A percentile compares a stretch with the other conserved stretches of the same genome.
Conservation (phyloP, 2,329 filamentous ascomycete genomes). For the Cladosporium sp. region DNA sequence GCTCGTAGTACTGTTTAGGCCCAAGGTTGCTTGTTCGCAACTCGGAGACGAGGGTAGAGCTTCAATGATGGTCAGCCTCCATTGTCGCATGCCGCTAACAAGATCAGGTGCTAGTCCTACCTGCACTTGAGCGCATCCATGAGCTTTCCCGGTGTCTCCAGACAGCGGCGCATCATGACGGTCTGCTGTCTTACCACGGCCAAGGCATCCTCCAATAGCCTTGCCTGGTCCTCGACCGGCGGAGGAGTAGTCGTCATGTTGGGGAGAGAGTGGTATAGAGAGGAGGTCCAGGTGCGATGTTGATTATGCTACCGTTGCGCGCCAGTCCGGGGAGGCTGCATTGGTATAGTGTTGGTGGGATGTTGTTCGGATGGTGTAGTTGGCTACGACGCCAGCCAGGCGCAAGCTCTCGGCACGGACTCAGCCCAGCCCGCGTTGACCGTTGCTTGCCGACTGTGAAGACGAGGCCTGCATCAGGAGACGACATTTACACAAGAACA, state of each 20-base stretch:
- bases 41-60: slow-evolving; percentile 97
- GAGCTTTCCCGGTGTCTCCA: slow-evolving; percentile 95
- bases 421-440: no score
- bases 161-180: slow-evolving; percentile 91
- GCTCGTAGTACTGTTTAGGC: slow-evolving; percentile 99
- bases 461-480: no score
- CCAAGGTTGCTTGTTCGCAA: slow-evolving; percentile 92
- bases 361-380: no score
- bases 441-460: no score
- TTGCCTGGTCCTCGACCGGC: slow-evolving; percentile 60
- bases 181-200: slow-evolving; percentile 96
- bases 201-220: slow-evolving; percentile 94
- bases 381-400: no score
- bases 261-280: background rate
- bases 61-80: slow-evolving; percentile 37
- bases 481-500: no score
- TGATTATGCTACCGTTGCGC: slow-evolving; percentile 8
- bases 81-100: slow-evolving; percentile 22
- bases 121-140: slow-evolving; percentile 99
- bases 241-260: slow-evolving; percentile 44
- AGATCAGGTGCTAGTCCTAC: slow-evolving; percentile 52
- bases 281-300: background rate
- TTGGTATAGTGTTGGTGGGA: background rate
- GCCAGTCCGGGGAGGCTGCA: slow-evolving; percentile 7
- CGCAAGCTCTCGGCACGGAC: no score